Conservation (phyloP, 2,329 filamentous ascomycete genomes). For the Fusarium sp. region DNA sequence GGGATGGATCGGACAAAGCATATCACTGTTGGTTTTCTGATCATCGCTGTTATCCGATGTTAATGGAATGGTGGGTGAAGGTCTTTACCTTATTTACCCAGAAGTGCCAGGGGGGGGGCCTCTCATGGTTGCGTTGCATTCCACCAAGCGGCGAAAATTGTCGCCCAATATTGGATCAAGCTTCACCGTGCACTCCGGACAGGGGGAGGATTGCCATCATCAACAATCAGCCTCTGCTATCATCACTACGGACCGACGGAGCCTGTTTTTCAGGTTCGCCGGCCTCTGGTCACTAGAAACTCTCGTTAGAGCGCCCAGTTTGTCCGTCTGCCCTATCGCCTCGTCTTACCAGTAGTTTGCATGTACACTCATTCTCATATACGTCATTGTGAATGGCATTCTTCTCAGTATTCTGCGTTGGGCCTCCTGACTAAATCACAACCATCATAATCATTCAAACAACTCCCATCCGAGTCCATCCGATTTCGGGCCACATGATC, state of each 20-base stretch:
- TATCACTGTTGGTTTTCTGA: background rate
- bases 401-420: background rate
- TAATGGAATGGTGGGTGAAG: conserved; percentile 19
- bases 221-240: conserved; percentile 4
- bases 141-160: conserved; percentile 9
- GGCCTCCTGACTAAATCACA: background rate
- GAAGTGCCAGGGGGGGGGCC: background rate
- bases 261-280: background rate
- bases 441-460: background rate
- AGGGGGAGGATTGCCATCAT: conserved; percentile 7
- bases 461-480: conserved; percentile 16
- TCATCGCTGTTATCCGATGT: conserved; percentile 19
- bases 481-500: conserved; percentile 31
- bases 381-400: conserved; percentile 22
- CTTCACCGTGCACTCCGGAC: conserved; percentile 5
- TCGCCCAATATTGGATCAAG: conserved; percentile 1
- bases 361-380: background rate
- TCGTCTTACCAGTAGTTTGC: background rate
- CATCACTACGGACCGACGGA: conserved; percentile 13
- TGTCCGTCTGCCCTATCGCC: background rate
- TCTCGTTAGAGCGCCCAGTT: background rate
- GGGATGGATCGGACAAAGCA: conserved; percentile 9
- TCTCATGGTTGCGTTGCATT: conserved; percentile 23
- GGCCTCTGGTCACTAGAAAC: background rate
- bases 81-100: conserved; percentile 27